Base-by-base conservation (phyloP, 352 stramenopile species). In the Pythium pyrilobum region DNA sequence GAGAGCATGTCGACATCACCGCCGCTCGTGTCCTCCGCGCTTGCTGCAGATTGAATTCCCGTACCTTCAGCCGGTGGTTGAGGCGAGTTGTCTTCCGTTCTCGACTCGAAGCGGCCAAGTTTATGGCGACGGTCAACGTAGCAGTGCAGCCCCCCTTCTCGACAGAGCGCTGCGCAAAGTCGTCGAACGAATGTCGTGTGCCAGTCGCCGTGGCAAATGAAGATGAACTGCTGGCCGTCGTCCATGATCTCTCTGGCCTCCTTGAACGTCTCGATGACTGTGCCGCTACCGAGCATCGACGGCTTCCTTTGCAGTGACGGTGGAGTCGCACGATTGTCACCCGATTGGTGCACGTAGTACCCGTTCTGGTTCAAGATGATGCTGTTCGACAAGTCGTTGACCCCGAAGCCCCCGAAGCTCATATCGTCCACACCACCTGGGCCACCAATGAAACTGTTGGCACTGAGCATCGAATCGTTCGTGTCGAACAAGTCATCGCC, bases 191-290 rank as follows among this genome's bases (percentile, higher is more conserved):
- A 92, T 15, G 56, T 68, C n/a, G 67, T 66, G 48, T 94, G 81
- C 27, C 74, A 72, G 38, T 94, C 79, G 18, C 78, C 83, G 42
- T 92, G 81, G n/a, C 71, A 82, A 31, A 94, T 90, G 45, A 92
- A 94, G 4, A 93, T 79, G 47, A 90, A 93, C 37, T 89, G 77
- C 36, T 86, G 69, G 2, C 81, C 79, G 9, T 69, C 73, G 2
- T 76, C 71, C 13, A 77, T 76, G 7, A 74, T 69, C 2, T 64
- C 72, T 45, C 71, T 74, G 1, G 85, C 45, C 34, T 86, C 73
- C 25, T 85, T 55, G 27, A 78, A 74, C 5, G 72, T 69, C 49
- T 86, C 80, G 12, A 90, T 56, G 21, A 90, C 80, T 39, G 69
- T 85, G 8, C 83, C 77, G 20, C 46, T 62, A 10, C 34, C 39